A percentile compares a stretch with the other conserved stretches of the same genome.
Evolutionary conservation across 2,329 filamentous ascomycete species (phyloP).

Genomic region (Penicillium psychrosexuale): DNA sequence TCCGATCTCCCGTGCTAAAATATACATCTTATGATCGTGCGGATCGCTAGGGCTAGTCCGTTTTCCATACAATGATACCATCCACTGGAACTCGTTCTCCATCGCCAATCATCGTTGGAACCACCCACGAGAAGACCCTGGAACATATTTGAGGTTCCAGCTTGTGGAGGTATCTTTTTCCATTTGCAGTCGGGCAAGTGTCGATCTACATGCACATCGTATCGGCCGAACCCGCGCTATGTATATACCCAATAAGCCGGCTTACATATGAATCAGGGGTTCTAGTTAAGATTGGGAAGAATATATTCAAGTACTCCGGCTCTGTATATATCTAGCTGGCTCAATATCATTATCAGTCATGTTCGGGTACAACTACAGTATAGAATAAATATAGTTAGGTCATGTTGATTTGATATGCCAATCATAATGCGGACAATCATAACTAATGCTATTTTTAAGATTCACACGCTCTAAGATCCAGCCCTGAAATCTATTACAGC

Average conservation of each 20-base stretch:
- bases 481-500: slow-evolving; percentile 3
- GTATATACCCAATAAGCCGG: background rate
- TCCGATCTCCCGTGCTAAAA: background rate
- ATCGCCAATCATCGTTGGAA: background rate
- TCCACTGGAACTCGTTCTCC: background rate
- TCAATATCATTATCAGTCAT: background rate
- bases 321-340: background rate
- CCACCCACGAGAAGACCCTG: background rate
- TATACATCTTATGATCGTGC: background rate
- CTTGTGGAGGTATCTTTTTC: background rate
- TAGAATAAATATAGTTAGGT: background rate
- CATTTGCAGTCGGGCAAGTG: background rate
- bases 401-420: background rate
- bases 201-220: background rate
- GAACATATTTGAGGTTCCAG: background rate
- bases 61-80: background rate
- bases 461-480: background rate
- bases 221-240: background rate
- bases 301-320: background rate
- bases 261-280: background rate
- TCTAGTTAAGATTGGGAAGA: no score
- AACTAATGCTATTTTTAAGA: background rate
- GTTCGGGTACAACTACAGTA: background rate
- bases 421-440: background rate
- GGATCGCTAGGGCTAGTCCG: background rate